A percentile compares a stretch with the other conserved stretches of the same genome.
phyloP scores from a whole-genome alignment of 2,329 filamentous ascomycete genomes.

The Exophiala alcalophila region DNA sequence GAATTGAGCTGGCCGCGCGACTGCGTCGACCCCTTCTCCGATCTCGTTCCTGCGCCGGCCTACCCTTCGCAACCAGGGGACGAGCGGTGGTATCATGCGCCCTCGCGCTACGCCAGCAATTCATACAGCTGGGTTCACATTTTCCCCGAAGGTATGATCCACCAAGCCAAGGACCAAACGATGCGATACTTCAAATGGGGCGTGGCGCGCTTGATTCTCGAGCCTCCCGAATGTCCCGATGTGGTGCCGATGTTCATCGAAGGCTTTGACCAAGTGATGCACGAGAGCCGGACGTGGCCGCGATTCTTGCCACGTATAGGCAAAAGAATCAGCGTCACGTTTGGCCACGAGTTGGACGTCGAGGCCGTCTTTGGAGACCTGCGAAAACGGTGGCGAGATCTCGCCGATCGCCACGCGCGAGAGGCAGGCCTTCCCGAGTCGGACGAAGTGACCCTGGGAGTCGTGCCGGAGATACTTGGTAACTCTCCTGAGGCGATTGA shows the following conservation, averaged over 20 bases:
- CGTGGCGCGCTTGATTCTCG: conserved; percentile 82
- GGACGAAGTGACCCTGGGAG: conserved; percentile 46
- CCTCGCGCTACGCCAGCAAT: conserved; percentile 67
- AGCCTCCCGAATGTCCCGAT: conserved; percentile 81
- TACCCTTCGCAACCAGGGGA: conserved; percentile 58
- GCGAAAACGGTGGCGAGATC: conserved; percentile 67
- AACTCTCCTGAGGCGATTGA: conserved; percentile 71
- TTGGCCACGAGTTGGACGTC: conserved; percentile 73
- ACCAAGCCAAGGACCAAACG: conserved; percentile 67
- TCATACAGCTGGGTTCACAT: conserved; percentile 86
- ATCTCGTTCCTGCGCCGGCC: conserved; percentile 39
- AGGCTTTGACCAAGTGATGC: conserved; percentile 83
- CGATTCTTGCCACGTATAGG: conserved; percentile 74
- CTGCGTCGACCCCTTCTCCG: conserved; percentile 48
- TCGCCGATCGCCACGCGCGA: conserved; percentile 42
- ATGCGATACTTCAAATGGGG: conserved; percentile 99
- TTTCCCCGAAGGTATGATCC: conserved; percentile 91
- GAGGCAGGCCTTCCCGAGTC: conserved; percentile 20
- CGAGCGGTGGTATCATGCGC: conserved; percentile 64
- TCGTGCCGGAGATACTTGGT: conserved; percentile 63
- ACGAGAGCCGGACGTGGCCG: conserved; percentile 74
- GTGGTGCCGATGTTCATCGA: conserved; percentile 94
- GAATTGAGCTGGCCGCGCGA: conserved; percentile 50
- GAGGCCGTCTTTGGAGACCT: conserved; percentile 76
- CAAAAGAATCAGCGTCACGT: conserved; percentile 68